phyloP scores from a whole-genome alignment of 352 stramenopile species.

The Pythium utonaiense region DNA sequence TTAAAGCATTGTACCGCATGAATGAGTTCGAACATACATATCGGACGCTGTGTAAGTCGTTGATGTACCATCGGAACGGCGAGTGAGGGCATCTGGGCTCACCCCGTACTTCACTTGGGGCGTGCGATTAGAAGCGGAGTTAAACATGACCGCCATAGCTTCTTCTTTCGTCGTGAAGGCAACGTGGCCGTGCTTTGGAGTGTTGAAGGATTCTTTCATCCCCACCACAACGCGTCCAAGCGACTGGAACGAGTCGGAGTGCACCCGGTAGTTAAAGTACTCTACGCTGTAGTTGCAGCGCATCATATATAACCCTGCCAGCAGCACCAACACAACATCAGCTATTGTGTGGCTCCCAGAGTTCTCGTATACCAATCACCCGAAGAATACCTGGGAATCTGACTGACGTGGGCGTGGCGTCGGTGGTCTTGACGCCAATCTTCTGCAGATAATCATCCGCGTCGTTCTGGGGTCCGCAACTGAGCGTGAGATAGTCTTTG shows the following conservation, averaged over 20 bases:
- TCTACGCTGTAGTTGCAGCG: slow-evolving; percentile 60
- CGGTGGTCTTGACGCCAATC: slow-evolving; percentile 31
- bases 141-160: slow-evolving; percentile 73
- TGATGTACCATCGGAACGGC: slow-evolving; percentile 31
- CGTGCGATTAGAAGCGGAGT: slow-evolving; percentile 47
- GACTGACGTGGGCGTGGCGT: slow-evolving; percentile 36
- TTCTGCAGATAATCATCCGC: slow-evolving; percentile 43
- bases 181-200: slow-evolving; percentile 71
- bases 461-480: slow-evolving; percentile 47
- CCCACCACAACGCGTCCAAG: slow-evolving; percentile 34
- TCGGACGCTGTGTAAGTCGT: slow-evolving; percentile 55
- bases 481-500: slow-evolving; percentile 61
- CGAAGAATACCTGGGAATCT: slow-evolving; percentile 36
- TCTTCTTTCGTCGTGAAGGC: slow-evolving; percentile 46
- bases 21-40: slow-evolving; percentile 33
- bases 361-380: too few relatives aligned
- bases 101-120: slow-evolving; percentile 44
- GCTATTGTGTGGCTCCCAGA: neutral
- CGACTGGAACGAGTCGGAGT: slow-evolving; percentile 16
- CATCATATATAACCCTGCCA: slow-evolving; percentile 54
- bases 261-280: slow-evolving; percentile 47
- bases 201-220: slow-evolving; percentile 49
- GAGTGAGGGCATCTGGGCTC: slow-evolving; percentile 22
- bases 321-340: neutral
- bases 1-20: too few relatives aligned